These are phyloP conservation scores for Boletus sp. DNA, from an alignment of 768 basidiomycete genomes.

Conservation along the genomic window DNA sequence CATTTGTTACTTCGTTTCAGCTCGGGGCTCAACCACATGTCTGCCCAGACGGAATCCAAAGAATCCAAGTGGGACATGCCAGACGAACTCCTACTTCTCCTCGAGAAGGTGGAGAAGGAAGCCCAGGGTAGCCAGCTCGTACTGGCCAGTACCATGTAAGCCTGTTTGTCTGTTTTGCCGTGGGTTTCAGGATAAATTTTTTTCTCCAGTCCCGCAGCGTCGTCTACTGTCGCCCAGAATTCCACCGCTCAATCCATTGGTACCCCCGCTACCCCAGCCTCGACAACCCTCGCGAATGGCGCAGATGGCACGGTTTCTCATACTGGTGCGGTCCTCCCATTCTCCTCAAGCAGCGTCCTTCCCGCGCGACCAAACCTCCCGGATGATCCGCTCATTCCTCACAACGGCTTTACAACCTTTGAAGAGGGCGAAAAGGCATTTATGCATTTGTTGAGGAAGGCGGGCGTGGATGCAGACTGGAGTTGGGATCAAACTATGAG, in stretches of 20 bases:
- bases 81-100: constrained; percentile 78
- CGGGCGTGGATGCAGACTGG: constrained; percentile 88
- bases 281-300: constrained; percentile 47
- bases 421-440: constrained; percentile 96
- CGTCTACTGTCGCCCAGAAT: constrained; percentile 44
- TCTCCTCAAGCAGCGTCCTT: constrained; percentile 54
- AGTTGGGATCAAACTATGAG: constrained; percentile 99
- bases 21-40: neutral
- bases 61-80: constrained; percentile 99
- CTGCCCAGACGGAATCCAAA: constrained; percentile 68
- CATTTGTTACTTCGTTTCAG: neutral
- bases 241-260: constrained; percentile 43
- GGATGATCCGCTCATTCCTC: constrained; percentile 84
- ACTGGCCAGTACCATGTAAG: constrained; percentile 30
- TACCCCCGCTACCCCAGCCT: constrained; percentile 34
- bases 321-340: constrained; percentile 57
- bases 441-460: constrained; percentile 81
- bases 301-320: constrained; percentile 43
- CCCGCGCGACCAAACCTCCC: constrained; percentile 78
- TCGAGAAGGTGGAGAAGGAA: constrained; percentile 85
- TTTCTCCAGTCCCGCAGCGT: constrained; percentile 27
- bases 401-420: constrained; percentile 80
- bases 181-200: constrained; percentile 5
- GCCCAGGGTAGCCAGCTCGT: constrained; percentile 39
- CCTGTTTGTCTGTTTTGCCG: neutral